Percentiles rank a stretch among this genome's conserved stretches.
These are phyloP conservation scores for Tulasnella sp. DNA, from an alignment of 768 basidiomycete genomes.

Conservation along the genomic window DNA sequence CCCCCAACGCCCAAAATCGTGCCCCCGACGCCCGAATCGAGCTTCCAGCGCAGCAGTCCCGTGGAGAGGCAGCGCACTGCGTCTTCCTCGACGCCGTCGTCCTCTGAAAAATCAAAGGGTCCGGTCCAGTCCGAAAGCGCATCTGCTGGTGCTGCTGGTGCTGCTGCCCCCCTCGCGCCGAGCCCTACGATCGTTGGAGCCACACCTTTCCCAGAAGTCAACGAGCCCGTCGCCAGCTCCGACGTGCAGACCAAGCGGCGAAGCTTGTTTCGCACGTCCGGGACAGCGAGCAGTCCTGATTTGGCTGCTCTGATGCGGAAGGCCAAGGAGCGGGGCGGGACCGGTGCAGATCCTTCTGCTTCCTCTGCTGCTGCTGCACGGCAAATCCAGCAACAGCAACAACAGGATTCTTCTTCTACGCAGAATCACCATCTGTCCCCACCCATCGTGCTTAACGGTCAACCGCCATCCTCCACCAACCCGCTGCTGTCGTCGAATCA, in stretches of 20 bases:
- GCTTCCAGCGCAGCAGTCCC: slow-evolving; percentile 22
- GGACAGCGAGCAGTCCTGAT: slow-evolving; percentile 87
- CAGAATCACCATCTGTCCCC: not conserved
- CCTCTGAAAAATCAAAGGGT: slow-evolving; percentile 17
- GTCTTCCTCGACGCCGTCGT: slow-evolving; percentile 20
- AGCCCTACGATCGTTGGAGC: slow-evolving; percentile 38
- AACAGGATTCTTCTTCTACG: slow-evolving; percentile 6
- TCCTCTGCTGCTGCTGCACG: too few species aligned
- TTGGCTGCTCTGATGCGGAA: slow-evolving; percentile 77
- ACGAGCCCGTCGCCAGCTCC: slow-evolving; percentile 46
- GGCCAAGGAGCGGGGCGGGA: slow-evolving; percentile 49
- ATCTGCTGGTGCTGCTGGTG: slow-evolving; percentile 29
- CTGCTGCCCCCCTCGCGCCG: slow-evolving; percentile 14
- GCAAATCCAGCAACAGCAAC: not conserved
- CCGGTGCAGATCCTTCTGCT: not conserved
- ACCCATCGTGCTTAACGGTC: not conserved
- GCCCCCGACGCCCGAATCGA: slow-evolving; percentile 42
- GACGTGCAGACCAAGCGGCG: slow-evolving; percentile 66
- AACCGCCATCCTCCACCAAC: not conserved
- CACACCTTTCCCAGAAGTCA: slow-evolving; percentile 20
- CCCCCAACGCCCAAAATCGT: slow-evolving; percentile 52
- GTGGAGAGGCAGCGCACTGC: slow-evolving; percentile 24
- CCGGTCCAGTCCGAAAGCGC: not conserved
- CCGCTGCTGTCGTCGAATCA: not conserved
- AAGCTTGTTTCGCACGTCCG: slow-evolving; percentile 77